phyloP scores from a whole-genome alignment of 345 rosid genomes.

The Noccaea caerulescens region DNA sequence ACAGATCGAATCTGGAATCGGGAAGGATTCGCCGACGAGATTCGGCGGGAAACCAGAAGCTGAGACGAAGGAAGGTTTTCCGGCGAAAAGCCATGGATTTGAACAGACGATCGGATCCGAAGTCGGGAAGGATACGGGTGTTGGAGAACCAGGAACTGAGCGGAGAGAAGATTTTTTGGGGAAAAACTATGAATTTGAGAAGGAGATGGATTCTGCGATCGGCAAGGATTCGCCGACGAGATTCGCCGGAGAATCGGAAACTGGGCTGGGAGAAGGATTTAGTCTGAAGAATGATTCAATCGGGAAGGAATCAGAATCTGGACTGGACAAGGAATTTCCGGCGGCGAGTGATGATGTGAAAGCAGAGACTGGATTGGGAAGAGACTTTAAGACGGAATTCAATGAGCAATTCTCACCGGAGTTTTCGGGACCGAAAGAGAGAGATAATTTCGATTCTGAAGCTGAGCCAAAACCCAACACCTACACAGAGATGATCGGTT shows the following conservation, averaged over 20 bases:
- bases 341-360: constrained; percentile 18
- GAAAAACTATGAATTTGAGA: neutral
- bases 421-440: constrained; percentile 20
- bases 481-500: constrained; percentile 47
- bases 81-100: neutral
- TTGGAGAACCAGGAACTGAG: neutral
- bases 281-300: neutral
- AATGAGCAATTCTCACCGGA: constrained; percentile 59
- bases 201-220: neutral
- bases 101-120: neutral
- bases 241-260: neutral
- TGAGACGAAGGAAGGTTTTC: neutral
- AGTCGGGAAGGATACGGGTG: neutral
- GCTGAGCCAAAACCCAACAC: constrained; percentile 41
- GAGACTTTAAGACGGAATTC: constrained; percentile 24
- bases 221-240: neutral
- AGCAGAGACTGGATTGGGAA: constrained; percentile 29
- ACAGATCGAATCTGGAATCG: neutral
- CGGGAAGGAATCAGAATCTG: neutral
- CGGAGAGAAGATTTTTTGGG: too few relatives aligned
- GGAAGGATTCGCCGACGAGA: neutral
- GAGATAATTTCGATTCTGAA: constrained; percentile 1
- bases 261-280: neutral
- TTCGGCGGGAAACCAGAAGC: constrained; percentile 3
- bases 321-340: neutral